These are phyloP conservation scores for Chlamydomonas incerta DNA, from an alignment of 139 green algal species.

Conservation along the genomic window DNA sequence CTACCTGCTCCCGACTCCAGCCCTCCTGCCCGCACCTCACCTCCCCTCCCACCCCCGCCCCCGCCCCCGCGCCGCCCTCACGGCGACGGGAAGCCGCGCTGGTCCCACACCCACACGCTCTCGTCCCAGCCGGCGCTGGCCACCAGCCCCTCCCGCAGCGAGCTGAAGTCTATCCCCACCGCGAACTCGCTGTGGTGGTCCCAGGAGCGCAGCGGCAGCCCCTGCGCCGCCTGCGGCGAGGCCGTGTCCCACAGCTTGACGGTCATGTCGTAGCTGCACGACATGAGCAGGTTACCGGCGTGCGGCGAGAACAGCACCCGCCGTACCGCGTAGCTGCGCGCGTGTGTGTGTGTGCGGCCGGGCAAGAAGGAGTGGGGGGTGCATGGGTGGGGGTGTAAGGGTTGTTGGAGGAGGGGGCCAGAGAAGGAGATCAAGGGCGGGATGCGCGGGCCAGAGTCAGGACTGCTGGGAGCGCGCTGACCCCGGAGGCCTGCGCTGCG, in stretches of 20 bases:
- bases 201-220: conserved; percentile 62
- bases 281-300: conserved; percentile 80
- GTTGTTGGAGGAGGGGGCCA: too few relatives aligned
- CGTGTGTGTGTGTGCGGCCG: too few relatives aligned
- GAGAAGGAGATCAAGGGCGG: too few relatives aligned
- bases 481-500: too few relatives aligned
- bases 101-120: conserved; percentile 76
- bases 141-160: conserved; percentile 85
- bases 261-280: conserved; percentile 96
- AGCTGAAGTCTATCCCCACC: conserved; percentile 90
- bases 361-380: neutral
- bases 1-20: too few relatives aligned
- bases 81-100: conserved; percentile 28
- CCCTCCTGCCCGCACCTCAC: too few relatives aligned
- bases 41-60: too few relatives aligned
- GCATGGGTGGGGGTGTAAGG: neutral
- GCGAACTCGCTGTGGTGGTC: conserved; percentile 94
- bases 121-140: conserved; percentile 92
- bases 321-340: conserved; percentile 92
- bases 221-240: conserved; percentile 32
- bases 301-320: conserved; percentile 93
- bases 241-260: conserved; percentile 94
- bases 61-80: neutral
- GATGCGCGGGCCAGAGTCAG: too few relatives aligned
- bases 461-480: too few relatives aligned